Evolutionary conservation across 225 moss, liverwort and hornwort species (phyloP).

Genomic region (Rhytidiadelphus loreus): DNA sequence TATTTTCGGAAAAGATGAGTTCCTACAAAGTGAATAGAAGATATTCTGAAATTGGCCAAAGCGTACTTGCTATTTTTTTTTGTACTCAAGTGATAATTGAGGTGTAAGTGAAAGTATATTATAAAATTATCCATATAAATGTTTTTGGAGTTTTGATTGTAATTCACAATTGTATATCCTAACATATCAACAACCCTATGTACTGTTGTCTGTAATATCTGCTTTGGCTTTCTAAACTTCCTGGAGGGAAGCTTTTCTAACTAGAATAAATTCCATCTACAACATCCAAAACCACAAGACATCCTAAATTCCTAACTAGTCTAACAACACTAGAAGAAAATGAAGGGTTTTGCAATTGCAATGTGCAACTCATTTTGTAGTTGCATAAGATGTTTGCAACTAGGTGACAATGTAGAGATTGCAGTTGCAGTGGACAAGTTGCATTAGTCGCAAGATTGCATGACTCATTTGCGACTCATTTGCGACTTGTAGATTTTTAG

Average conservation of each 20-base stretch:
- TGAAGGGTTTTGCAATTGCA: too few species aligned
- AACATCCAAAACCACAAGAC: background rate
- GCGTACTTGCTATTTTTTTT: background rate
- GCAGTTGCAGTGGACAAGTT: too few species aligned
- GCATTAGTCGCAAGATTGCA: too few species aligned
- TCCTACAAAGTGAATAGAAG: background rate
- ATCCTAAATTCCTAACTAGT: background rate
- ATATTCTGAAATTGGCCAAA: background rate
- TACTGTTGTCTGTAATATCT: background rate
- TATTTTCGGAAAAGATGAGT: background rate
- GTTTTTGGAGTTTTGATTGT: background rate
- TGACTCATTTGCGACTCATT: too few species aligned
- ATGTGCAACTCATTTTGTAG: too few species aligned
- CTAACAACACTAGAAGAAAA: too few species aligned
- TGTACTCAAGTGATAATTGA: background rate
- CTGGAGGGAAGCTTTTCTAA: background rate
- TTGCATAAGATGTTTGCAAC: too few species aligned
- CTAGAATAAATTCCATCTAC: background rate
- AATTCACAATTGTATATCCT: background rate
- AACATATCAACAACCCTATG: background rate
- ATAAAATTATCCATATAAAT: background rate
- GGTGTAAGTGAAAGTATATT: background rate
- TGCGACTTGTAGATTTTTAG: too few species aligned
- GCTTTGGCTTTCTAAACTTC: background rate
- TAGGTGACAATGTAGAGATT: too few species aligned